Percentiles rank a stretch among this genome's conserved stretches.
Evolutionary conservation across 345 rosid species (phyloP).

Genomic region (Pseudoturritis turrita): DNA sequence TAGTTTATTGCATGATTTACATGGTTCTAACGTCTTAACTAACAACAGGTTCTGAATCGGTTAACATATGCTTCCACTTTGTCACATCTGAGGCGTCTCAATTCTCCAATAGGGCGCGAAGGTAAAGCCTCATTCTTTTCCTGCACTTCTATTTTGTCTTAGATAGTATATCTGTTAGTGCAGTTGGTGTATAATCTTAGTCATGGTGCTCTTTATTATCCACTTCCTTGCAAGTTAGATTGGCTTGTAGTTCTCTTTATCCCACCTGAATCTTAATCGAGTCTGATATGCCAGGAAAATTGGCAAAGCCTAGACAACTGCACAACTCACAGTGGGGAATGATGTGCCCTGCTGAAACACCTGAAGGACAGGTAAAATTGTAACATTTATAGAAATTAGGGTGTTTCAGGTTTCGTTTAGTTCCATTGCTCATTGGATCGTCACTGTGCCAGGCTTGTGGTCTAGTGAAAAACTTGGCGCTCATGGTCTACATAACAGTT

Average conservation of each 20-base stretch:
- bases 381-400: slow-evolving; percentile 12
- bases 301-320: slow-evolving; percentile 97
- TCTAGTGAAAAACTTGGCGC: slow-evolving; percentile 90
- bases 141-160: background rate
- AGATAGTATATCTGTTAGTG: background rate
- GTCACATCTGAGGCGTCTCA: slow-evolving; percentile 92
- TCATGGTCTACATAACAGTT: slow-evolving; percentile 96
- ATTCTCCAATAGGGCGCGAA: slow-evolving; percentile 99
- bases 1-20: background rate
- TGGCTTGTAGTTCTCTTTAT: background rate
- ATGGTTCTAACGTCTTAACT: slow-evolving; percentile 6
- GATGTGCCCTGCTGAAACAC: slow-evolving; percentile 99
- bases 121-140: slow-evolving; percentile 43
- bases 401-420: background rate
- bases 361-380: slow-evolving; percentile 86
- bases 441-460: slow-evolving; percentile 75
- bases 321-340: slow-evolving; percentile 99
- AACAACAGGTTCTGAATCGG: slow-evolving; percentile 78
- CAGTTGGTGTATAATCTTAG: background rate
- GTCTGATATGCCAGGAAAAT: slow-evolving; percentile 57
- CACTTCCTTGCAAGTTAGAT: background rate
- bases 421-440: background rate
- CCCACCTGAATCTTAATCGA: slow-evolving; percentile 12
- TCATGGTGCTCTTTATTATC: background rate
- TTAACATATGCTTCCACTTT: slow-evolving; percentile 93